phyloP scores from a whole-genome alignment of 768 basidiomycete genomes.

The Omphalotus guepiniiformis region DNA sequence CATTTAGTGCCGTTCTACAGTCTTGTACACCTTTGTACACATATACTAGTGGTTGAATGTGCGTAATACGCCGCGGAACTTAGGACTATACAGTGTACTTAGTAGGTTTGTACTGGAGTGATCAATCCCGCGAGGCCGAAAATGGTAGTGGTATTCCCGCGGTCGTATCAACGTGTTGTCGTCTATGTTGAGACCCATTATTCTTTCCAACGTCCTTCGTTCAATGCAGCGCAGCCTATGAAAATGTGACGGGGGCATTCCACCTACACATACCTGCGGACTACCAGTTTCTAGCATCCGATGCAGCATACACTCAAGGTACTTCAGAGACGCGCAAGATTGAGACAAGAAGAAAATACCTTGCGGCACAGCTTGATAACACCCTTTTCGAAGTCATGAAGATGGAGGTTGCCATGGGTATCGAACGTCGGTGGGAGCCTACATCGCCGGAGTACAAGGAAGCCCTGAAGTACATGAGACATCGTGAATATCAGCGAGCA shows the following conservation, averaged over 20 bases:
- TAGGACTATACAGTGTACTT: too few species aligned
- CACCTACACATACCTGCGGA: conserved; percentile 12
- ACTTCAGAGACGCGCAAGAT: conserved; percentile 18
- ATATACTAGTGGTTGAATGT: too few species aligned
- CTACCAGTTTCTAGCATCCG: conserved; percentile 10
- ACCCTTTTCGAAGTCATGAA: conserved; percentile 15
- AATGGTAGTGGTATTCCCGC: too few species aligned
- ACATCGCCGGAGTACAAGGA: conserved; percentile 19
- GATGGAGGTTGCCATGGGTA: conserved; percentile 22
- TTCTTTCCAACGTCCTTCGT: too few species aligned
- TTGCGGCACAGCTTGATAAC: conserved; percentile 13
- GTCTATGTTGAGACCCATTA: too few species aligned
- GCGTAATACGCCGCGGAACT: too few species aligned
- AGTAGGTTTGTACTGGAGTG: too few species aligned
- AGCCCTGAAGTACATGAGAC: conserved; percentile 12
- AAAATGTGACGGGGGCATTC: conserved; percentile 11
- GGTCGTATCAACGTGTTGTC: too few species aligned
- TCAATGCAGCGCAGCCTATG: conserved; percentile 12
- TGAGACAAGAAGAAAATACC: conserved; percentile 20
- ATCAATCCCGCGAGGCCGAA: too few species aligned
- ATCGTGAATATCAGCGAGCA: conserved; percentile 22
- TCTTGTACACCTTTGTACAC: too few species aligned
- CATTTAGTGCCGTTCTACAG: too few species aligned
- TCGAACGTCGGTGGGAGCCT: conserved; percentile 23
- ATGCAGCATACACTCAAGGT: conserved; percentile 9